phyloP scores from a whole-genome alignment of 768 basidiomycete genomes.

The Lactifluus rugatus region DNA sequence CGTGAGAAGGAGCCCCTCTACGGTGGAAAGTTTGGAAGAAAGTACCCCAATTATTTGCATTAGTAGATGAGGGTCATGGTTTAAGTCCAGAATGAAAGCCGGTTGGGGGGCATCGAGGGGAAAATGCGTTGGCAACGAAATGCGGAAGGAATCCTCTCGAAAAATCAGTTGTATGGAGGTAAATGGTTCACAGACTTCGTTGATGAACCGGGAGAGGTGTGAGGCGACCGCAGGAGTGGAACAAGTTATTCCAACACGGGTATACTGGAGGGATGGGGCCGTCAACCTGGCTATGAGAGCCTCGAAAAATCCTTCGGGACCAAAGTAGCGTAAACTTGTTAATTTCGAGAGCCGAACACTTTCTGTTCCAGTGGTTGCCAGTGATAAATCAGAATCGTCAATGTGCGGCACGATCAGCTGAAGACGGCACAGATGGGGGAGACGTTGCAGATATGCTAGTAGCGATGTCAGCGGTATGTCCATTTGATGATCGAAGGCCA shows the following conservation, averaged over 20 bases:
- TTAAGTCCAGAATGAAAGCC: not conserved
- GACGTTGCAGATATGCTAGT: not conserved
- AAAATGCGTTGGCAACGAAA: not conserved
- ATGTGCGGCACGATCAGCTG: not conserved
- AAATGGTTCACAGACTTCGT: not conserved
- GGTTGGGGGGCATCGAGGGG: not conserved
- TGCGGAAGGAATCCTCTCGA: accelerated
- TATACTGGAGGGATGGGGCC: not conserved
- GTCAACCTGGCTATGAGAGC: not conserved
- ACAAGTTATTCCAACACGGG: not conserved
- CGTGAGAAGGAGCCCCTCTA: not conserved
- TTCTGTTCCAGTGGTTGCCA: too few species aligned
- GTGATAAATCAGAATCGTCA: too few species aligned
- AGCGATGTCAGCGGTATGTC: not conserved
- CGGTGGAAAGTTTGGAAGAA: not conserved
- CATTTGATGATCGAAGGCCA: not conserved
- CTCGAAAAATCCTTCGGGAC: not conserved
- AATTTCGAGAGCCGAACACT: not conserved
- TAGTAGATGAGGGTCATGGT: not conserved
- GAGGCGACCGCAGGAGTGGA: not conserved
- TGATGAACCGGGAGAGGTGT: not conserved
- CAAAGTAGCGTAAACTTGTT: not conserved
- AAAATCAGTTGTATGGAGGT: not conserved
- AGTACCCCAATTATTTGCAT: not conserved
- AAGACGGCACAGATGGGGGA: not conserved